Conservation (phyloP, 352 stramenopile genomes). For the Pythium diclinum region DNA sequence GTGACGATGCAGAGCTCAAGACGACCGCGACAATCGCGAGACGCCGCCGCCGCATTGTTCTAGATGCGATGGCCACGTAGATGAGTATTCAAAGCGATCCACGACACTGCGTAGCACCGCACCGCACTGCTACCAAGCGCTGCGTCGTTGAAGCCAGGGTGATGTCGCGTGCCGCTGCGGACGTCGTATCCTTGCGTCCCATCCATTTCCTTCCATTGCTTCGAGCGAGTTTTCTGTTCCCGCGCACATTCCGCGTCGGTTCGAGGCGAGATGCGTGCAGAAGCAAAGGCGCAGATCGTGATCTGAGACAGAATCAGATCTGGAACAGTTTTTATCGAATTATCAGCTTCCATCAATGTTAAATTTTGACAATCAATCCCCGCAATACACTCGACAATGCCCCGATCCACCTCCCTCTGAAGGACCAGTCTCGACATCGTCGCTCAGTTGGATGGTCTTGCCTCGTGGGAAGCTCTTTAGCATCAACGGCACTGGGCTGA, state of each 20-base stretch:
- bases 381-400: background rate
- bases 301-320: background rate
- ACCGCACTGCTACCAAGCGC: background rate
- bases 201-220: background rate
- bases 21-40: background rate
- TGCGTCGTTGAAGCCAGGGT: background rate
- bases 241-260: background rate
- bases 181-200: background rate
- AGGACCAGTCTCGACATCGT: background rate
- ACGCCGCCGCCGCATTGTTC: background rate
- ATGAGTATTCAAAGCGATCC: background rate
- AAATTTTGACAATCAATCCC: background rate
- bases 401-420: too few species aligned
- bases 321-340: background rate
- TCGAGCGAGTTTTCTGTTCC: background rate
- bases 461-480: background rate
- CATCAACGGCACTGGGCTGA: background rate
- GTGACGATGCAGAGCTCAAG: background rate
- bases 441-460: slow-evolving; percentile 14
- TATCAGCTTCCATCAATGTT: background rate
- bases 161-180: background rate
- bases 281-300: background rate
- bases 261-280: background rate
- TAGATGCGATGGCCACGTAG: background rate
- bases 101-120: background rate